These are phyloP conservation scores for Boletus rufocinnamomeus DNA, from an alignment of 768 basidiomycete genomes.

Conservation along the genomic window DNA sequence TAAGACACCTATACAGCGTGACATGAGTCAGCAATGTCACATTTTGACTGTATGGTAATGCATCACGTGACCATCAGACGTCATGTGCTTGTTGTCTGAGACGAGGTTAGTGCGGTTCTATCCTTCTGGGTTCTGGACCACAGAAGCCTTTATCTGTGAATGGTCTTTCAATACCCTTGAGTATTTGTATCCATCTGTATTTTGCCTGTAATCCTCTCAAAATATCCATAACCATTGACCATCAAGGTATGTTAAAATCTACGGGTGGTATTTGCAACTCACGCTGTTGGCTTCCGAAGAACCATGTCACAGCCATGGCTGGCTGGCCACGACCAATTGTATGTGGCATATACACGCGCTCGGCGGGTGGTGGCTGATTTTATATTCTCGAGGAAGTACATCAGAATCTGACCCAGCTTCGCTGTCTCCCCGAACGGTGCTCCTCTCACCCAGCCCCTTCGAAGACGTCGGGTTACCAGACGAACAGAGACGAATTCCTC, in stretches of 20 bases:
- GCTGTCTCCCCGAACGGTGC: slow-evolving; percentile 30
- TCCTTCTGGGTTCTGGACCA: slow-evolving; percentile 2
- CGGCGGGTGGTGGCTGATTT: slow-evolving; percentile 1
- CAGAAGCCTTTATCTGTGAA: slow-evolving; percentile 13
- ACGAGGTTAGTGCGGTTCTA: not conserved
- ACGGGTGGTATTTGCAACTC: not conserved
- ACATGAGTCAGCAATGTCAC: slow-evolving; percentile 31
- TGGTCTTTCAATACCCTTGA: slow-evolving; percentile 6
- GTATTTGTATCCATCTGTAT: not conserved
- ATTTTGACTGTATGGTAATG: fast-evolving
- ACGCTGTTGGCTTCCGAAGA: slow-evolving; percentile 11
- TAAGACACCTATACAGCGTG: slow-evolving; percentile 37
- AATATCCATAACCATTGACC: not conserved
- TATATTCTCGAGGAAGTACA: slow-evolving; percentile 10
- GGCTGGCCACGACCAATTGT: slow-evolving; percentile 18
- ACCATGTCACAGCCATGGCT: slow-evolving; percentile 32
- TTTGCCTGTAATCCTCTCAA: not conserved
- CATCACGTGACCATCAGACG: slow-evolving; percentile 23
- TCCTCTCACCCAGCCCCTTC: slow-evolving; percentile 30
- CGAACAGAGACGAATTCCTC: slow-evolving; percentile 10
- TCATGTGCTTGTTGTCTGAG: slow-evolving; percentile 23
- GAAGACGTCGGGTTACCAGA: slow-evolving; percentile 8
- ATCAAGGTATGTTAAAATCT: slow-evolving; percentile 9
- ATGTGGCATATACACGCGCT: slow-evolving; percentile 14
- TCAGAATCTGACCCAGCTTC: slow-evolving; percentile 33